phyloP scores from a whole-genome alignment of 768 basidiomycete genomes.

The Boletus barrowsii region DNA sequence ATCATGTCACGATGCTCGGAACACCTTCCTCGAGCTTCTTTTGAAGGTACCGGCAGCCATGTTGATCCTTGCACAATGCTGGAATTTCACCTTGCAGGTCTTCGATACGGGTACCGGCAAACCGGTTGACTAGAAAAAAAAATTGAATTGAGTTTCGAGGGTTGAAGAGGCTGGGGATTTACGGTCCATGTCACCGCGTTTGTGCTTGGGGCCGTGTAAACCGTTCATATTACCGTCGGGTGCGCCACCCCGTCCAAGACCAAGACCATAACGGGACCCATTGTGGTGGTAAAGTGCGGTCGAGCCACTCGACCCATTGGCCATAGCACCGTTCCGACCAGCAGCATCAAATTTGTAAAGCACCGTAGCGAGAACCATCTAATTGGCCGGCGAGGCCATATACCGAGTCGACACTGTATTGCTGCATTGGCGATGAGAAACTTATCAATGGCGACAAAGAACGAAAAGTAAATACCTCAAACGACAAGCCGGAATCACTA shows the following conservation, averaged over 20 bases:
- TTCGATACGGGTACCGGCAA: constrained; percentile 92
- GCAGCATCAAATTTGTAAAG: constrained; percentile 54
- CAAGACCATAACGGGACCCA: constrained; percentile 72
- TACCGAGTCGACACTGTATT: constrained; percentile 58
- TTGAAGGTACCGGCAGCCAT: constrained; percentile 96
- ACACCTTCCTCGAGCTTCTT: constrained; percentile 98
- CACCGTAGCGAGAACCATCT: constrained; percentile 52
- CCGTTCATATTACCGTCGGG: constrained; percentile 86
- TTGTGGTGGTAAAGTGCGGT: constrained; percentile 76
- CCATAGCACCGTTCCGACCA: constrained; percentile 34
- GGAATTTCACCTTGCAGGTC: constrained; percentile 96
- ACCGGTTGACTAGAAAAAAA: constrained; percentile 76
- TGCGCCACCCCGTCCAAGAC: constrained; percentile 51
- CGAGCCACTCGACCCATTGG: constrained; percentile 52
- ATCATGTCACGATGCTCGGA: constrained; percentile 99
- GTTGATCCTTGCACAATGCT: constrained; percentile 95
- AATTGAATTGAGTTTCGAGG: neutral
- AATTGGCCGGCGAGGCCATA: constrained; percentile 46
- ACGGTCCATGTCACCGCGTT: constrained; percentile 88
- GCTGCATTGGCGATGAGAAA: constrained; percentile 28
- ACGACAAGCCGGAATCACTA: constrained; percentile 52
- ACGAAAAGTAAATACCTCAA: constrained; percentile 44
- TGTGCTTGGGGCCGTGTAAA: constrained; percentile 90
- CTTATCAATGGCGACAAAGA: constrained; percentile 7
- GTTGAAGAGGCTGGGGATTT: constrained; percentile 46